Evolutionary conservation across 2,329 filamentous ascomycete genomes (phyloP).

Genomic region (Fulvia fulva): DNA sequence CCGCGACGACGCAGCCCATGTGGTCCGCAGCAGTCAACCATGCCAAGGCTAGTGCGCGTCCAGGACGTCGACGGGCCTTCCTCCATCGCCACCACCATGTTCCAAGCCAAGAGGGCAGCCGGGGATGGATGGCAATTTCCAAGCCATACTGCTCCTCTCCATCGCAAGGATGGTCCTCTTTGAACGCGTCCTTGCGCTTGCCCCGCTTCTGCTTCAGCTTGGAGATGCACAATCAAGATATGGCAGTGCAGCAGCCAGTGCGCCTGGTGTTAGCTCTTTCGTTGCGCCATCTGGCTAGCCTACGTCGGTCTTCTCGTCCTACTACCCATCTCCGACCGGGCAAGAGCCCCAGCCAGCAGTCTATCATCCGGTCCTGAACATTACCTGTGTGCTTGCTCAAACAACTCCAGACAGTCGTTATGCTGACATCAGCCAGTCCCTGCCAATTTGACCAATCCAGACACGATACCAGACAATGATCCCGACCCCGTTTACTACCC

Average conservation of each 20-base stretch:
- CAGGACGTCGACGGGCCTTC: not conserved
- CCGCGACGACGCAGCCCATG: not conserved
- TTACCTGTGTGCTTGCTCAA: slow-evolving; percentile 37
- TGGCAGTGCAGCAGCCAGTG: slow-evolving; percentile 1
- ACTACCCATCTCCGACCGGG: slow-evolving; percentile 46
- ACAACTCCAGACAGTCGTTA: not conserved
- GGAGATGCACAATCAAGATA: slow-evolving; percentile 12
- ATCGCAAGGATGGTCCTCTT: slow-evolving; percentile 9
- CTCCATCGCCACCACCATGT: not conserved
- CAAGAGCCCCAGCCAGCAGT: slow-evolving; percentile 52
- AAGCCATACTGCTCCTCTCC: not conserved
- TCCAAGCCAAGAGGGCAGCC: slow-evolving; percentile 7
- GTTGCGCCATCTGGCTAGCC: slow-evolving; percentile 48
- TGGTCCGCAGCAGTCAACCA: not conserved
- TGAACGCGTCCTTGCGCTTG: slow-evolving; percentile 8
- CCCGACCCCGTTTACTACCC: slow-evolving; percentile 52
- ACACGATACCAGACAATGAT: slow-evolving; percentile 47
- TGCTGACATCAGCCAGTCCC: slow-evolving; percentile 31
- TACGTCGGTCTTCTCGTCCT: slow-evolving; percentile 49
- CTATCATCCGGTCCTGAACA: slow-evolving; percentile 49
- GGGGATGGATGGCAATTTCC: not conserved
- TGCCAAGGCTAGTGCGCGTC: not conserved
- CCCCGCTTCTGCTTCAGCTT: slow-evolving; percentile 15
- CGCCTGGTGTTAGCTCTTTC: slow-evolving; percentile 28
- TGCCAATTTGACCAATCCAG: slow-evolving; percentile 52